A percentile compares a stretch with the other conserved stretches of the same genome.
Conservation (phyloP, 2,329 filamentous ascomycete genomes). For the Stagonosporopsis rhizophila region DNA sequence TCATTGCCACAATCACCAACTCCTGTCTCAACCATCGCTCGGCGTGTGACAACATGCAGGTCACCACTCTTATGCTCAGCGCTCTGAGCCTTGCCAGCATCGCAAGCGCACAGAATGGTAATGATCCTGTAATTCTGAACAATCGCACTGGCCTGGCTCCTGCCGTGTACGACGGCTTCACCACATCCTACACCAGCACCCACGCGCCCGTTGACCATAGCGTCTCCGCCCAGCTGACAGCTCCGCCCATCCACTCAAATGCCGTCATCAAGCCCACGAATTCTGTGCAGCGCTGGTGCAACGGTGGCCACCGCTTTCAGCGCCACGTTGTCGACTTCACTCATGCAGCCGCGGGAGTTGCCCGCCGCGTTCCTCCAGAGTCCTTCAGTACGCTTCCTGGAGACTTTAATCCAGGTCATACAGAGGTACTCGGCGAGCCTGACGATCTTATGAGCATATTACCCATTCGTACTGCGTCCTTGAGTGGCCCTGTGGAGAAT, state of each 20-base stretch:
- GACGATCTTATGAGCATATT: background rate
- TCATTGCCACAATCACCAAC: background rate
- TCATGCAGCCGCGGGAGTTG: background rate
- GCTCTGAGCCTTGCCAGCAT: background rate
- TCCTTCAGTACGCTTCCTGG: background rate
- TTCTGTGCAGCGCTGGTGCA: constrained; percentile 4
- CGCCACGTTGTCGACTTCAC: background rate
- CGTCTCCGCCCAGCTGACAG: background rate
- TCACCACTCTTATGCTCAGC: background rate
- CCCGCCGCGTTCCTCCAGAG: background rate
- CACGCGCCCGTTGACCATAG: background rate
- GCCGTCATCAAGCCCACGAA: background rate
- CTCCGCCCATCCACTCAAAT: background rate
- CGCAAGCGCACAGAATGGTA: constrained; percentile 4
- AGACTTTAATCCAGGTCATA: background rate
- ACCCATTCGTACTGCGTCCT: background rate
- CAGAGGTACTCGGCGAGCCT: background rate
- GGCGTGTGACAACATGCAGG: constrained; percentile 4
- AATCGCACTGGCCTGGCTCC: constrained; percentile 6
- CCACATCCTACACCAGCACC: background rate
- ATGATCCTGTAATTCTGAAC: constrained; percentile 5
- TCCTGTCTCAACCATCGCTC: background rate
- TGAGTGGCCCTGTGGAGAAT: background rate
- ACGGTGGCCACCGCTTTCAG: constrained; percentile 1
- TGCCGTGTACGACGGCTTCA: constrained; percentile 1